Evolutionary conservation across 176 grass and related monocot species (phyloP).

Genomic region (Juncus effusus): DNA sequence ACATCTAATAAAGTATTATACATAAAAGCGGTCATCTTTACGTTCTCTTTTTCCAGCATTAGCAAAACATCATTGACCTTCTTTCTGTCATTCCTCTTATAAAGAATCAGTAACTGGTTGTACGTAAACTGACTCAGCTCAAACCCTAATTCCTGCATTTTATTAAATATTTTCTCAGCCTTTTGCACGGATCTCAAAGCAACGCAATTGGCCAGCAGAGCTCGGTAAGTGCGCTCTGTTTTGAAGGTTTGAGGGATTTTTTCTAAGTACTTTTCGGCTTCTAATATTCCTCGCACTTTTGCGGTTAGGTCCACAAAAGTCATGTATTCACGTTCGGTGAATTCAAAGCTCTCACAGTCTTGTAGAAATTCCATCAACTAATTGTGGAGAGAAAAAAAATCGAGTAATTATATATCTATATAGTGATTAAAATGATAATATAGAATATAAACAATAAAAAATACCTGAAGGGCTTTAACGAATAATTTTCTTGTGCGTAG

Average conservation of each 20-base stretch:
- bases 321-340: constrained; percentile 53
- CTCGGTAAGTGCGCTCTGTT: constrained; percentile 48
- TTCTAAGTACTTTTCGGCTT: constrained; percentile 45
- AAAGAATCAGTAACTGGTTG: constrained; percentile 72
- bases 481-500: constrained; percentile 46
- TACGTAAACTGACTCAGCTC: constrained; percentile 46
- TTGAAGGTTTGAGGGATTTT: constrained; percentile 44
- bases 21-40: constrained; percentile 50
- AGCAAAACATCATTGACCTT: constrained; percentile 60
- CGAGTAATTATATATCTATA: too few species aligned
- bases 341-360: constrained; percentile 40
- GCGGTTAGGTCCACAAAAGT: constrained; percentile 61
- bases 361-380: constrained; percentile 71
- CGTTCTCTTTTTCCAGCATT: constrained; percentile 70
- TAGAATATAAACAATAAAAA: constrained; percentile 1
- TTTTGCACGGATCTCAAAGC: constrained; percentile 33
- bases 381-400: too few species aligned
- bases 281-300: constrained; percentile 41
- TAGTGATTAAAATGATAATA: too few species aligned
- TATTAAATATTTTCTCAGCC: constrained; percentile 53
- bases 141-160: constrained; percentile 54
- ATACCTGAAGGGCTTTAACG: constrained; percentile 70
- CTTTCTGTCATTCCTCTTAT: constrained; percentile 47
- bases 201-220: constrained; percentile 54
- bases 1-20: constrained; percentile 65